Evolutionary conservation across 805 yeast genomes (phyloP).

Genomic region (Pichia deserticola): DNA sequence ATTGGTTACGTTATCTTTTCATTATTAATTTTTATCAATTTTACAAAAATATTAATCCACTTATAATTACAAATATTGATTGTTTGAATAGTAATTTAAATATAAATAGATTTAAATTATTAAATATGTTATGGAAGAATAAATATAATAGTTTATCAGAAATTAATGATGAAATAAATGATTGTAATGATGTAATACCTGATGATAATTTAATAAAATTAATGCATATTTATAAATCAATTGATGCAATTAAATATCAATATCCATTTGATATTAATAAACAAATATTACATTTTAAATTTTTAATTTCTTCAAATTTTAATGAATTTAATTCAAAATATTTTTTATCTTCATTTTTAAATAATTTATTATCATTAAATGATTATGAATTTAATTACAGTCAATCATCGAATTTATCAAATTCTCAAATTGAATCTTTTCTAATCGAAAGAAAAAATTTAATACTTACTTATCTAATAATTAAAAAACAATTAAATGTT

Average conservation of each 20-base stretch:
- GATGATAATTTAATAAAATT: background rate
- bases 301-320: no score
- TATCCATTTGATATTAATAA: background rate
- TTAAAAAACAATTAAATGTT: background rate
- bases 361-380: background rate
- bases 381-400: background rate
- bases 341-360: background rate
- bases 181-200: background rate
- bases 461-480: background rate
- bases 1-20: constrained; percentile 8
- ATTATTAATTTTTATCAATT: constrained; percentile 6
- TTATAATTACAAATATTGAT: constrained; percentile 11
- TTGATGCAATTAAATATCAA: constrained; percentile 3
- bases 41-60: constrained; percentile 5
- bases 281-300: background rate
- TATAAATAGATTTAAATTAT: constrained; percentile 2
- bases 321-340: background rate
- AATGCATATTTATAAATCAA: constrained; percentile 1
- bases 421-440: background rate
- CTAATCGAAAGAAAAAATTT: background rate
- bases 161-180: constrained; percentile 1
- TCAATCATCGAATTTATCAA: background rate
- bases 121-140: constrained; percentile 4
- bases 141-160: background rate
- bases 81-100: background rate